These are phyloP conservation scores for Copromyces sp. DNA, from an alignment of 495 filamentous ascomycete genomes.

Conservation along the genomic window DNA sequence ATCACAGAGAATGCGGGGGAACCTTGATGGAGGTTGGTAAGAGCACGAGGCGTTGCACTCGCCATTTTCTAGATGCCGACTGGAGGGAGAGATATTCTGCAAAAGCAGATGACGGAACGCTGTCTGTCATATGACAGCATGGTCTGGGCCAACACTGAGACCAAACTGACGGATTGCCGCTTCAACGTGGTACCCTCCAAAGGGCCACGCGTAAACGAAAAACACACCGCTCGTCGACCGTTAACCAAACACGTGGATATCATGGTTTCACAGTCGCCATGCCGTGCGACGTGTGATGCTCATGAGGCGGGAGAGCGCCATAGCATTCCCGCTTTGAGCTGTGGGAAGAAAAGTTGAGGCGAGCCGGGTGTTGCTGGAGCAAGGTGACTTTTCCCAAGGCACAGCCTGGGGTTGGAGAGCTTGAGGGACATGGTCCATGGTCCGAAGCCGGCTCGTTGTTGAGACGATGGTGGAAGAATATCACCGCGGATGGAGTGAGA, in stretches of 20 bases:
- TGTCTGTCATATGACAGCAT: neutral
- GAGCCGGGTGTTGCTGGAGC: neutral
- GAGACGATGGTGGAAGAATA: too few species aligned
- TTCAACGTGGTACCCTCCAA: neutral
- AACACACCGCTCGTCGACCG: neutral
- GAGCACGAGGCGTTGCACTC: neutral
- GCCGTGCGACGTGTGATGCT: neutral
- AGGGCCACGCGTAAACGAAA: neutral
- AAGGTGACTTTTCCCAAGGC: neutral
- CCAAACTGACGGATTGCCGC: neutral
- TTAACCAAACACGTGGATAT: neutral
- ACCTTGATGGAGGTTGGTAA: neutral
- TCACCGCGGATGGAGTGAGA: too few species aligned
- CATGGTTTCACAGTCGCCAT: neutral
- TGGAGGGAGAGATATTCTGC: neutral
- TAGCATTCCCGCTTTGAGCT: neutral
- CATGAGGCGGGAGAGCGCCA: neutral
- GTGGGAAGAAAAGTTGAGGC: neutral
- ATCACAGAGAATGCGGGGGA: neutral
- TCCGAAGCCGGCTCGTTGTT: neutral
- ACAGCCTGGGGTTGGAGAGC: neutral
- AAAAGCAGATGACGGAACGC: neutral
- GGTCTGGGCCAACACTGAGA: neutral
- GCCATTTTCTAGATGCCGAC: neutral
- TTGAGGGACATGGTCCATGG: neutral